Conservation (phyloP, 2,329 filamentous ascomycete species). For the Phaeosphaeria sp. region DNA sequence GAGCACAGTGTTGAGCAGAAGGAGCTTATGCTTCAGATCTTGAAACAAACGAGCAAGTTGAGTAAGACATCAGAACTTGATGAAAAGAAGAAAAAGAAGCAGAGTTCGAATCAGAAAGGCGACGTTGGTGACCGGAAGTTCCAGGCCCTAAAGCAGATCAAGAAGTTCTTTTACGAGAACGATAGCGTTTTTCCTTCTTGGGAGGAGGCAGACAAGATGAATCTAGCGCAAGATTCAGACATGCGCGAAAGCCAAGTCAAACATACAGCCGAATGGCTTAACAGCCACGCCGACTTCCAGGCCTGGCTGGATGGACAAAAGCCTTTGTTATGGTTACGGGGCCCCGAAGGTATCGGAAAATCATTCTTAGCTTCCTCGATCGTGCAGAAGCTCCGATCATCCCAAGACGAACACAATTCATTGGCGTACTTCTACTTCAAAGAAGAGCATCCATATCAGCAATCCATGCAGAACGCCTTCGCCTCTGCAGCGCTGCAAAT, state of each 20-base stretch:
- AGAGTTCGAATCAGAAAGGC: background rate
- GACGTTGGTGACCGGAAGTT: background rate
- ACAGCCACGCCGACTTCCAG: background rate
- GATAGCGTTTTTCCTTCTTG: background rate
- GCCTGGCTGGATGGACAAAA: background rate
- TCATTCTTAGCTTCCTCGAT: background rate
- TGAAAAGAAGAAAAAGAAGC: background rate
- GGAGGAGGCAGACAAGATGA: background rate
- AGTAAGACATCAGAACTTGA: background rate
- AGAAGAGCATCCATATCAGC: slow-evolving; percentile 38
- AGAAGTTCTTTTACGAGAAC: background rate
- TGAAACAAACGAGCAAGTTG: background rate
- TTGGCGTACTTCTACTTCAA: slow-evolving; percentile 49
- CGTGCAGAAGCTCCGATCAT: background rate
- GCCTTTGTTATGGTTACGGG: background rate
- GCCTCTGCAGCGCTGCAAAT: slow-evolving; percentile 40
- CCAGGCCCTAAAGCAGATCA: background rate
- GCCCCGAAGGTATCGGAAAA: background rate
- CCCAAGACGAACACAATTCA: background rate
- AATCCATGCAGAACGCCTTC: slow-evolving; percentile 29
- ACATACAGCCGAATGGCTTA: background rate
- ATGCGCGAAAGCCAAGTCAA: background rate
- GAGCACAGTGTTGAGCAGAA: background rate
- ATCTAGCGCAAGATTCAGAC: background rate
- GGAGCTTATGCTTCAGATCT: background rate